phyloP scores from a whole-genome alignment of 345 rosid genomes.

The Salix udensis region DNA sequence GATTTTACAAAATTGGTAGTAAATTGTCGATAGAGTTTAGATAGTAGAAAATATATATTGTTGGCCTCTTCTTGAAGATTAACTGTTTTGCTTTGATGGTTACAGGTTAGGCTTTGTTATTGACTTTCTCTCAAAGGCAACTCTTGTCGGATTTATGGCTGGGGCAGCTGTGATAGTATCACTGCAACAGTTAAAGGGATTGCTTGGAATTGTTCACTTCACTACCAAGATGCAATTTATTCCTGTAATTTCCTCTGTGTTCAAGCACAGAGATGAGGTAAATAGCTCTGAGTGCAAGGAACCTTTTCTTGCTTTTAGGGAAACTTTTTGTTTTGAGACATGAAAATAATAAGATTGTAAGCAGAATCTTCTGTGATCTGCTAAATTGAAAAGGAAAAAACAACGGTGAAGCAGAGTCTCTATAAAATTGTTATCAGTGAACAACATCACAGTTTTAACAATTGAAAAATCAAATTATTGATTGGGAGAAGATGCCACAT shows the following conservation, averaged over 20 bases:
- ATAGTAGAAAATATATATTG: background rate
- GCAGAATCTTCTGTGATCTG: background rate
- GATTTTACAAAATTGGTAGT: background rate
- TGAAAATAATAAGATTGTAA: background rate
- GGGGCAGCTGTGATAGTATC: slow-evolving; percentile 96
- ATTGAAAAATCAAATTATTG: background rate
- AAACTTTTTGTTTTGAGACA: background rate
- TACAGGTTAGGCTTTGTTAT: slow-evolving; percentile 89
- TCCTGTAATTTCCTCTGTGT: slow-evolving; percentile 66
- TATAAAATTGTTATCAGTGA: background rate
- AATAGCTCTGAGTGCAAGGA: slow-evolving; percentile 14
- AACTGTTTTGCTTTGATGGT: slow-evolving; percentile 13
- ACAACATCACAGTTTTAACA: background rate
- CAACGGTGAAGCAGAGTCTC: background rate
- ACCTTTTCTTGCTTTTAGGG: background rate
- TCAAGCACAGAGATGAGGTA: slow-evolving; percentile 62
- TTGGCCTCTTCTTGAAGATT: background rate
- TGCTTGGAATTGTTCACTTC: slow-evolving; percentile 94
- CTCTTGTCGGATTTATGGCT: slow-evolving; percentile 91
- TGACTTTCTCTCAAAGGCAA: slow-evolving; percentile 96
- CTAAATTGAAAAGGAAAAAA: background rate
- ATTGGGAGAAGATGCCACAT: too few species aligned
- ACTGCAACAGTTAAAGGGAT: slow-evolving; percentile 86
- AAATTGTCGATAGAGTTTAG: background rate
- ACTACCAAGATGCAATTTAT: slow-evolving; percentile 80